Base-by-base conservation (phyloP, 768 basidiomycete species). In the Guyanaporus albipodus region DNA sequence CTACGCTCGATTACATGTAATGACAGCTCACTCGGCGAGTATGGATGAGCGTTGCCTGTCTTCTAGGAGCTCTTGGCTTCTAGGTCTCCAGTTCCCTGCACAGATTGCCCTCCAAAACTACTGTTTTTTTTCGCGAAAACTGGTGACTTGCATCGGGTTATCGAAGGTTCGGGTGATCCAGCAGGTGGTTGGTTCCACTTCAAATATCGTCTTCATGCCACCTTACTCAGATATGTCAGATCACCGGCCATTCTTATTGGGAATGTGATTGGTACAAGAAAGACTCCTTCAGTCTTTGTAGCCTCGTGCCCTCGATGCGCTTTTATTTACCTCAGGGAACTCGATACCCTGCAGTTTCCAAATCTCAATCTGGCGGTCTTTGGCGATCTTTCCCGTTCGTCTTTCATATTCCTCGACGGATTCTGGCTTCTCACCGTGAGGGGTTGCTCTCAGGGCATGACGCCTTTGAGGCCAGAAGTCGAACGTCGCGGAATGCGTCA, bases 401-500 rank as follows among this genome's bases (percentile, higher is more conserved):
- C 60, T 62, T 62, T 83, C 80, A 60, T 88, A 91, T 36, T 80
- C 85, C 35, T 70, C 78, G 17, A 90, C 90, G 0, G 83, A 87
- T n/a, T 73, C 72, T 2, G 89, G 90, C 50, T 75, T 77, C 62
- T 91, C 87, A 11, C 80, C 90, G 52, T 85, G 87, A 43, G 89
- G 90, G 3, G 89, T 91, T 9, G 82, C 84, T 38, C 89, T 80
- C 29, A 90, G 70, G 12, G 85, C 89, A 60, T 91, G 90, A 24
- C 89, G 78, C 31, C 76, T 80, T 28, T 77, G 74, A 9, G 85
- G 85, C 80, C 79, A 90, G 65, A 87, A 88, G 65, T 91, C 87
- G 57, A 89, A 90, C 11, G 79, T 88, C 11, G 87, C 89, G 17
- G 82, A 79, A 56, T 92, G 91, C 12, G 76, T 86, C 32, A 83